Base-by-base conservation (phyloP, 2,329 filamentous ascomycete species). In the Fonsecaea pedrosoi region DNA sequence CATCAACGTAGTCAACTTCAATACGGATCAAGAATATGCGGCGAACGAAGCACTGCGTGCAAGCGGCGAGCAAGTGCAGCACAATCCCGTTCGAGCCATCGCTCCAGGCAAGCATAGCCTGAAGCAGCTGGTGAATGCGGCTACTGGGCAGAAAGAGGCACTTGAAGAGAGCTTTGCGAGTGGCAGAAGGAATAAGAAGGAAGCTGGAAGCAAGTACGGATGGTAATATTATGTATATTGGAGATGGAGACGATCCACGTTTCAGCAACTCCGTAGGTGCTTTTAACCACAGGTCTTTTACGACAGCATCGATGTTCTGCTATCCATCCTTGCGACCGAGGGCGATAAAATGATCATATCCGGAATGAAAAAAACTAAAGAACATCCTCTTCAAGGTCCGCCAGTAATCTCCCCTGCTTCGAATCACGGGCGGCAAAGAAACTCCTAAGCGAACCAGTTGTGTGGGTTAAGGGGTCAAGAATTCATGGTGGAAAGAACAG, bases 131-230 rank as follows among this genome's bases (percentile, higher is more conserved):
- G 91, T 98, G 71, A 92, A 88, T 78, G 90, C 90, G 68, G 94
- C 92, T 32, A 88, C 88, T 72, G 91, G 85, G 69, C 93, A 98
- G 79, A 89, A 89, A 75, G 92, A 96, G 10, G 93, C 92, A 2
- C 81, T 97, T 71, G 93, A 97, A 79, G 94, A 98, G 75, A 94
- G 92, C 76, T 97, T 97, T 82, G 92, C 92, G 21, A 83, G 89
- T 72, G 92, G 92, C 5, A 89, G 87, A 80, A 87, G 85, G 73
- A 95, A 94, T 75, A 89, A 92, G 78, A 89, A 87, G 73, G 93
- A 97, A 77, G 92, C 92, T 21, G 91, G 91, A 3, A 89, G 87
- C 65, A 87, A 87, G 73, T 97, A 97, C 80, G 94, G 94, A 4
- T 97, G 92, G 92, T 89, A 74, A 50, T 3, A 25, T 50, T 2